These are phyloP conservation scores for Bassia scoparia DNA, from an alignment of 148 eudicot species.

Conservation along the genomic window DNA sequence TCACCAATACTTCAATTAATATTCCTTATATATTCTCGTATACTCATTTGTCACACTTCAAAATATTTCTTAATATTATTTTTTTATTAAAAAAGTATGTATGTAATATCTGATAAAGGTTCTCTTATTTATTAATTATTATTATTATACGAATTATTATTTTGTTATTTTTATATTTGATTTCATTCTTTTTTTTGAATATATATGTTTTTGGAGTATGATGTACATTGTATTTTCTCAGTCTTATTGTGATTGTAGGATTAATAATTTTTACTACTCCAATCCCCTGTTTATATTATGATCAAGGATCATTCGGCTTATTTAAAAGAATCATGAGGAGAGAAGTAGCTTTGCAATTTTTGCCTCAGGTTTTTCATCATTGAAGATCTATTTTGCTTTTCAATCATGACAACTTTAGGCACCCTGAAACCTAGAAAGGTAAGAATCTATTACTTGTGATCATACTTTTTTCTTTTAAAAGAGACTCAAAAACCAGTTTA, in stretches of 20 bases:
- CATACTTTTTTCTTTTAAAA: not conserved
- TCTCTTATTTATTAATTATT: no score
- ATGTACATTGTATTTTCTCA: no score
- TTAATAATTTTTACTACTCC: not conserved
- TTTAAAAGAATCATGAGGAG: not conserved
- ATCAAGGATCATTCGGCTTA: not conserved
- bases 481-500: not conserved
- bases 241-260: not conserved
- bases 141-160: no score
- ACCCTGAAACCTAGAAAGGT: constrained; percentile 31
- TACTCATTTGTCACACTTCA: no score
- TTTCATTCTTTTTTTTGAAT: no score
- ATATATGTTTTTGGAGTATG: no score
- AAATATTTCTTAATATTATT: no score
- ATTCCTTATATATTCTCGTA: no score
- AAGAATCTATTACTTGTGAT: constrained; percentile 23
- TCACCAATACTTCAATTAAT: no score
- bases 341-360: constrained; percentile 11
- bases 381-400: constrained; percentile 8
- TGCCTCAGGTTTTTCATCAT: constrained; percentile 2
- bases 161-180: no score
- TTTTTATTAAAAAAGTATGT: no score
- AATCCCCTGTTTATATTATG: not conserved
- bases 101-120: no score
- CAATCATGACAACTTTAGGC: constrained; percentile 22